Conservation (phyloP, 1,284 basidiomycete species). For the Testicularia cyperi region DNA sequence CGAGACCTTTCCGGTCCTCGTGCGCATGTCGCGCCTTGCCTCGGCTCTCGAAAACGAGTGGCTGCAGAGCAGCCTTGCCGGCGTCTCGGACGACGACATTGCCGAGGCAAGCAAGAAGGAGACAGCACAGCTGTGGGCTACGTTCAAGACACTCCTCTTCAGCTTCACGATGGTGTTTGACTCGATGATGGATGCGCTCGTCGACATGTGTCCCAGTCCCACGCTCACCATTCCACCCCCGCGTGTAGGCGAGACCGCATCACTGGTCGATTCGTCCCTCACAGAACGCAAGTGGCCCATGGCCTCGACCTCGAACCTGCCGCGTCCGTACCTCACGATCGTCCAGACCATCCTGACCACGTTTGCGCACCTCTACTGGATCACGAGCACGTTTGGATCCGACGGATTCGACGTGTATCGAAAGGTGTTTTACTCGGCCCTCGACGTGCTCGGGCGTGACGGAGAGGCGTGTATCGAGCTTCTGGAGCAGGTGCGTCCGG, state of each 20-base stretch:
- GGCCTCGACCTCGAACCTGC: conserved; percentile 46
- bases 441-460: conserved; percentile 54
- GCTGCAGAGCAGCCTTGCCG: conserved; percentile 30
- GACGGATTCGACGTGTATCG: conserved; percentile 55
- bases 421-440: conserved; percentile 53
- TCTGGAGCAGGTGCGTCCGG: conserved; percentile 24
- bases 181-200: conserved; percentile 49
- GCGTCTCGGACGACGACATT: conserved; percentile 22
- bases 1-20: conserved; percentile 23
- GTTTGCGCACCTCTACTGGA: conserved; percentile 49
- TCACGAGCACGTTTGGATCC: conserved; percentile 53
- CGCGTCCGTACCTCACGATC: conserved; percentile 38
- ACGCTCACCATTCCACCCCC: conserved; percentile 32
- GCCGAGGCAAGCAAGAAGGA: conserved; percentile 14
- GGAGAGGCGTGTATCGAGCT: conserved; percentile 42
- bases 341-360: conserved; percentile 39
- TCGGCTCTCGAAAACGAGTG: conserved; percentile 18
- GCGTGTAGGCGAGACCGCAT: conserved; percentile 1
- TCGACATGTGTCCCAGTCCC: conserved; percentile 55
- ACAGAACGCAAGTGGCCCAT: conserved; percentile 26
- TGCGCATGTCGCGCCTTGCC: conserved; percentile 37
- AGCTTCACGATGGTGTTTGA: conserved; percentile 56
- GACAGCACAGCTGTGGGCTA: conserved; percentile 46
- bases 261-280: neutral
- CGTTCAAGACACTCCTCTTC: conserved; percentile 55